A percentile compares a stretch with the other conserved stretches of the same genome.
Conservation (phyloP, 306 rosid genomes). For the Canavalia gladiata region DNA sequence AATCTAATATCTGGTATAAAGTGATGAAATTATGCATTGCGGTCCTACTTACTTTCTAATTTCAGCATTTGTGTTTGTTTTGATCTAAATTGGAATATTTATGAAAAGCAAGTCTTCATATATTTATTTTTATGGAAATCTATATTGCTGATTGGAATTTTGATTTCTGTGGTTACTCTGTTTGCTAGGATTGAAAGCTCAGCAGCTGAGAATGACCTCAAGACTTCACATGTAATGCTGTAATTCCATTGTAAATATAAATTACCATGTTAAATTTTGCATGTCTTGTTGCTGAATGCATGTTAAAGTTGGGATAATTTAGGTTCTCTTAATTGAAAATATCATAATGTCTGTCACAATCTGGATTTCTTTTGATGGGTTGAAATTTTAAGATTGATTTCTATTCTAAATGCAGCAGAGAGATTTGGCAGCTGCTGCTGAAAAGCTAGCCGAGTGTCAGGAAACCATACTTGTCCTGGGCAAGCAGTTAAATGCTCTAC, state of each 20-base stretch:
- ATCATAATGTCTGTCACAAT: constrained; percentile 16
- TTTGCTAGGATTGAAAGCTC: constrained; percentile 68
- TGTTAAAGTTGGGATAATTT: neutral
- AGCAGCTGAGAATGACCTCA: constrained; percentile 60
- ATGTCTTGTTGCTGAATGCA: constrained; percentile 1
- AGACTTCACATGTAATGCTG: constrained; percentile 71
- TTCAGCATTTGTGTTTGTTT: constrained; percentile 37
- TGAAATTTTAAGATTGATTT: constrained; percentile 37
- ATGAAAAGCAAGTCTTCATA: constrained; percentile 25
- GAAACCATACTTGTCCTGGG: constrained; percentile 96
- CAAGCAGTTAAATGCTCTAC: constrained; percentile 86
- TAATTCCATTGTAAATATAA: constrained; percentile 29
- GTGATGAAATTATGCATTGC: constrained; percentile 32
- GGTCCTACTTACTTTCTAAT: constrained; percentile 16
- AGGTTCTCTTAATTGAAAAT: constrained; percentile 10
- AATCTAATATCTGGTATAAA: constrained; percentile 14
- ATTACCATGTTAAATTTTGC: constrained; percentile 18
- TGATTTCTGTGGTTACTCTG: constrained; percentile 43
- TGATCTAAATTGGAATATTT: constrained; percentile 14
- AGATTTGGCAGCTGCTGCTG: constrained; percentile 88
- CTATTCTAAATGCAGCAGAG: constrained; percentile 67
- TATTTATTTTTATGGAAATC: constrained; percentile 1
- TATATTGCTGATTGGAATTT: constrained; percentile 26
- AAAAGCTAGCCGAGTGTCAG: constrained; percentile 98
- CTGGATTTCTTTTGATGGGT: constrained; percentile 13